Conservation (phyloP, 139 green algal genomes). For the Monoraphidium neglectum region DNA sequence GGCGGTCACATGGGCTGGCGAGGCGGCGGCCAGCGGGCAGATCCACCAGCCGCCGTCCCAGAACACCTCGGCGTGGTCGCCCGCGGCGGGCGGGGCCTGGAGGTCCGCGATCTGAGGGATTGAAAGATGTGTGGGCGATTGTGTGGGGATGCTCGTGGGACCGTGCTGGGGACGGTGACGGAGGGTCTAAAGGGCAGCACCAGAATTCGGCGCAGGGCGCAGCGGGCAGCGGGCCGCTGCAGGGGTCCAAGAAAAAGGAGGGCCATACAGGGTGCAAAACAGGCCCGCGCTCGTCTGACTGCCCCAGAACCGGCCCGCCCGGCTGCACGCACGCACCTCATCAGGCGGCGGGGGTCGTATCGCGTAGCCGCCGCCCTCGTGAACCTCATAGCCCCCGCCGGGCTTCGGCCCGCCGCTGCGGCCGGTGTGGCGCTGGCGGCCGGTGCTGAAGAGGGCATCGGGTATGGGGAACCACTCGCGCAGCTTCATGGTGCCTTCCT, state of each 20-base stretch:
- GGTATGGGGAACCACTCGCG: conserved; percentile 57
- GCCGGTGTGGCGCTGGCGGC: too few species aligned
- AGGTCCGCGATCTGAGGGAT: neutral
- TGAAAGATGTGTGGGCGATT: too few species aligned
- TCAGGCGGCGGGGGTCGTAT: conserved; percentile 27
- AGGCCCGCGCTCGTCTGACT: too few species aligned
- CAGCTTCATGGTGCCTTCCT: conserved; percentile 20
- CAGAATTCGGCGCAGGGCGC: too few species aligned
- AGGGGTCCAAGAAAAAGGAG: neutral
- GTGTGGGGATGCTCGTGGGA: too few species aligned
- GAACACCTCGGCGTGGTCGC: conserved; percentile 37
- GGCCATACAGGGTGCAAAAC: too few species aligned
- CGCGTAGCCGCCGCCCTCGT: conserved; percentile 7
- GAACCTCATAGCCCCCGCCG: neutral
- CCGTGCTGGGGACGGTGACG: too few species aligned
- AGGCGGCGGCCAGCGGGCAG: neutral
- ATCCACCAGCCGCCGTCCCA: conserved; percentile 44
- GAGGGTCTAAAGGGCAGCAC: too few species aligned
- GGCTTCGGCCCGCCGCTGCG: conserved; percentile 3
- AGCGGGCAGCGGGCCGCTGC: neutral
- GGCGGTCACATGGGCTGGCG: neutral
- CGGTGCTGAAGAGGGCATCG: too few species aligned
- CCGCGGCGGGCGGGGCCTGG: neutral
- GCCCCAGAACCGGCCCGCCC: too few species aligned
- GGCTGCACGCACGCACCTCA: conserved; percentile 26